phyloP scores from a whole-genome alignment of 164 flowering plant species.

The Berberis vulgaris region DNA sequence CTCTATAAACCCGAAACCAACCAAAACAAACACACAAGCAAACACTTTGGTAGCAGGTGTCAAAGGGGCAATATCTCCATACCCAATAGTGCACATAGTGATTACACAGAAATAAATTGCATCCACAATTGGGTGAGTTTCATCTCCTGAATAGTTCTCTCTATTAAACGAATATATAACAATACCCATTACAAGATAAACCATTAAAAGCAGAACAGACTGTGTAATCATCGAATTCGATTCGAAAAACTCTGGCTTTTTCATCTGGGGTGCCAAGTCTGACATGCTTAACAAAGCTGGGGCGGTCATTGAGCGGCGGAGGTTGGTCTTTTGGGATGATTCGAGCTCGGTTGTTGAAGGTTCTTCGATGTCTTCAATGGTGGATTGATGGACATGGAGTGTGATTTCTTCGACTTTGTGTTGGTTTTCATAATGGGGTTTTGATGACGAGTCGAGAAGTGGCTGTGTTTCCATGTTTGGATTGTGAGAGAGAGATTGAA shows the following conservation, averaged over 20 bases:
- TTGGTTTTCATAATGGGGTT: neutral
- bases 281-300: too few species aligned
- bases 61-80: constrained; percentile 50
- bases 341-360: too few species aligned
- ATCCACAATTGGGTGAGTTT: constrained; percentile 58
- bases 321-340: too few species aligned
- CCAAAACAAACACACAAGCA: constrained; percentile 39
- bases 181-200: constrained; percentile 46
- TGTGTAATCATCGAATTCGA: constrained; percentile 39
- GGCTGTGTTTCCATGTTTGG: neutral
- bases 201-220: constrained; percentile 31
- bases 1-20: constrained; percentile 50
- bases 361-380: neutral
- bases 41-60: constrained; percentile 42
- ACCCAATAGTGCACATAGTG: constrained; percentile 59
- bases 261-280: constrained; percentile 8
- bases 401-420: neutral
- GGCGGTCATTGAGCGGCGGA: too few species aligned
- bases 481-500: neutral
- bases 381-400: neutral
- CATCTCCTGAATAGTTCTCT: constrained; percentile 44
- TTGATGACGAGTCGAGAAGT: neutral
- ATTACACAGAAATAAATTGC: constrained; percentile 55
- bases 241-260: constrained; percentile 12
- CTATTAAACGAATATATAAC: constrained; percentile 36